Conservation (phyloP, 164 flowering plant genomes). For the Warburgia ugandensis region DNA sequence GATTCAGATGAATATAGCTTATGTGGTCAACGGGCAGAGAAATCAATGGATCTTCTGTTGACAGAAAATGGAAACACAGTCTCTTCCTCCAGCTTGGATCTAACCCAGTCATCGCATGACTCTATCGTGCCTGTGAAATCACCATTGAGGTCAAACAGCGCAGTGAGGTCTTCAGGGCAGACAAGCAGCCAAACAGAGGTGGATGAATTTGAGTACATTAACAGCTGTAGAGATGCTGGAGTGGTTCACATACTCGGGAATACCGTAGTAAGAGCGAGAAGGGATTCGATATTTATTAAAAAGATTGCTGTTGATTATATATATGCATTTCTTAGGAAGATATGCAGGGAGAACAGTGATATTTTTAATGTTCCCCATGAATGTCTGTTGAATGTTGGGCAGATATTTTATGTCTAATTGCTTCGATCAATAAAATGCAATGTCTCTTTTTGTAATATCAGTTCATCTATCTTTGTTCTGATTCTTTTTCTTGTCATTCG, state of each 20-base stretch:
- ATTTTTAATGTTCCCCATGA: slow-evolving; percentile 85
- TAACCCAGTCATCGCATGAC: slow-evolving; percentile 47
- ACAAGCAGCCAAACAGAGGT: slow-evolving; percentile 42
- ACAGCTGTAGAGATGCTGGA: slow-evolving; percentile 76
- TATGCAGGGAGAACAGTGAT: slow-evolving; percentile 85
- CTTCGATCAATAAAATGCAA: slow-evolving; percentile 5
- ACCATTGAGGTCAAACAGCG: slow-evolving; percentile 20
- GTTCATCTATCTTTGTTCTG: no score
- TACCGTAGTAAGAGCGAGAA: slow-evolving; percentile 69
- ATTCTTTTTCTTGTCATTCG: no score
- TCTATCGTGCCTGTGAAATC: slow-evolving; percentile 50
- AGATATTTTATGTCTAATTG: slow-evolving; percentile 60
- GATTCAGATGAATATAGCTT: slow-evolving; percentile 51
- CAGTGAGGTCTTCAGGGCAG: slow-evolving; percentile 34
- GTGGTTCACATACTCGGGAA: slow-evolving; percentile 94
- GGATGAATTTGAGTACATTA: slow-evolving; percentile 75
- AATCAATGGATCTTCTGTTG: slow-evolving; percentile 32
- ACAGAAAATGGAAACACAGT: slow-evolving; percentile 26
- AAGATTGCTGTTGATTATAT: slow-evolving; percentile 77
- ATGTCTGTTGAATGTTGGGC: slow-evolving; percentile 83
- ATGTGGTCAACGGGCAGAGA: slow-evolving; percentile 49
- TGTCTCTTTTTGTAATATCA: not conserved
- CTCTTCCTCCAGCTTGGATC: slow-evolving; percentile 31
- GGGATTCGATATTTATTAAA: slow-evolving; percentile 58
- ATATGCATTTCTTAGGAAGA: slow-evolving; percentile 85